phyloP scores from a whole-genome alignment of 176 grass and related monocot species.

The Pontederia paniculata region DNA sequence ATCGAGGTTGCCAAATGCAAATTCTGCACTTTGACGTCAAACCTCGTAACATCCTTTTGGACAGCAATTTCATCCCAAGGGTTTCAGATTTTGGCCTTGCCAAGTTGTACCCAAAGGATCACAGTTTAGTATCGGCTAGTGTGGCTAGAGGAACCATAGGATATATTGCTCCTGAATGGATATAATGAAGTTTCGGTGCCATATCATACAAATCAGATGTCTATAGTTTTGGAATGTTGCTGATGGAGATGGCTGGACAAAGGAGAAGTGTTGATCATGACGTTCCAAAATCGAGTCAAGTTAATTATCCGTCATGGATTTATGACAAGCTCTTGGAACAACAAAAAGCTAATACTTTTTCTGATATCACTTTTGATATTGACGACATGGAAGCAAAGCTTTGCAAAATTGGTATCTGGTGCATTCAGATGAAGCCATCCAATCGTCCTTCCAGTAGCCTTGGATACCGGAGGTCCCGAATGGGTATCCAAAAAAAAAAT shows the following conservation, averaged over 20 bases:
- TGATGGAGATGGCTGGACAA: too few relatives aligned
- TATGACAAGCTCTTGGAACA: too few relatives aligned
- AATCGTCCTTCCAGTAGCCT: too few relatives aligned
- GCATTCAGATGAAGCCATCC: background rate
- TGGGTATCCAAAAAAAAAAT: too few relatives aligned
- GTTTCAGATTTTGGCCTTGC: slow-evolving; percentile 4
- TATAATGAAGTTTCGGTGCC: too few relatives aligned
- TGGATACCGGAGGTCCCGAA: too few relatives aligned
- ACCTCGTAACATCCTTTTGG: background rate
- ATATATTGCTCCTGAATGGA: too few relatives aligned
- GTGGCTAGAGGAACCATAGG: too few relatives aligned
- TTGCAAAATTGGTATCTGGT: too few relatives aligned
- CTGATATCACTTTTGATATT: background rate
- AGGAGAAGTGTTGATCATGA: background rate
- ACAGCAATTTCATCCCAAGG: background rate
- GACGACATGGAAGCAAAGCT: too few relatives aligned
- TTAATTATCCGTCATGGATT: background rate
- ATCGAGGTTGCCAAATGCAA: background rate
- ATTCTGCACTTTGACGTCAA: slow-evolving; percentile 8
- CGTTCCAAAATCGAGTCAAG: background rate
- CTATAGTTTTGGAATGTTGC: too few relatives aligned
- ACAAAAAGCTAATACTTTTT: background rate
- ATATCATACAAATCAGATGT: too few relatives aligned
- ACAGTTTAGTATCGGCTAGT: background rate
- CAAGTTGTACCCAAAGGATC: background rate